Base-by-base conservation (phyloP, 2,329 filamentous ascomycete genomes). In the Xylariomycetidae sp. region DNA sequence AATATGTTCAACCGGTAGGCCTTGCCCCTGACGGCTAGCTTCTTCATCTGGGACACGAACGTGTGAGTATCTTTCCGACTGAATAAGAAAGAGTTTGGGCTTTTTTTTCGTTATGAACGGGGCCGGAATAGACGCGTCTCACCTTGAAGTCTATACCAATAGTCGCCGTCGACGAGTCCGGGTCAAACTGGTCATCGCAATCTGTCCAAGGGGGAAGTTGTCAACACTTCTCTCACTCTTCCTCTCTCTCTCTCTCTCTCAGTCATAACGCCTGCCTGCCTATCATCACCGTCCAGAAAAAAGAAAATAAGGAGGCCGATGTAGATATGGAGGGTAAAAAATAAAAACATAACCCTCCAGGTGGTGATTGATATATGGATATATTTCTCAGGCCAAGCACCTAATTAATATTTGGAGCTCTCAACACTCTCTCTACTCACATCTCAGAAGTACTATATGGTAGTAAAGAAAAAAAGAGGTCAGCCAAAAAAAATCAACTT, bases 121-220 rank as follows among this genome's bases (percentile, higher is more conserved):
- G 17, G 18, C 5, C 13, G 14, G 18, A 13, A 16, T 6, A 20
- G 15, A 37, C 37, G 20, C 45, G n/a, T n/a, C 53, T 37, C 34
- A 74, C 70, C 56, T 73, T 72, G 54, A 72, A 75, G 47, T 77
- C 72, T 39, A 76, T 71, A 18, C 72, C 72, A 42, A 76, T 75
- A 3, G 72, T 76, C 5, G 72, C 70, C 6, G 70, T 67, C 4
- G 69, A 67, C 22, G 62, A 66, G 48, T 75, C 70, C 5, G 69
- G 64, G 38, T 77, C 72, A 45, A 74, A 77, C 45, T 74, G 69
- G 49, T 75, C 69, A 41, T 75, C 70, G 50, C 69, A 74, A 44
- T 76, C 51, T 54, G n/a, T 32, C 14, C 31, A 13, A 25, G 18
- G 27, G 15, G 5, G 16, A 32, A 18, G 14, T 8, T 27, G 38